Percentiles rank a stretch among this genome's conserved stretches.
phyloP scores from a whole-genome alignment of 129 eudicot species.

The Ambrosia trifida region DNA sequence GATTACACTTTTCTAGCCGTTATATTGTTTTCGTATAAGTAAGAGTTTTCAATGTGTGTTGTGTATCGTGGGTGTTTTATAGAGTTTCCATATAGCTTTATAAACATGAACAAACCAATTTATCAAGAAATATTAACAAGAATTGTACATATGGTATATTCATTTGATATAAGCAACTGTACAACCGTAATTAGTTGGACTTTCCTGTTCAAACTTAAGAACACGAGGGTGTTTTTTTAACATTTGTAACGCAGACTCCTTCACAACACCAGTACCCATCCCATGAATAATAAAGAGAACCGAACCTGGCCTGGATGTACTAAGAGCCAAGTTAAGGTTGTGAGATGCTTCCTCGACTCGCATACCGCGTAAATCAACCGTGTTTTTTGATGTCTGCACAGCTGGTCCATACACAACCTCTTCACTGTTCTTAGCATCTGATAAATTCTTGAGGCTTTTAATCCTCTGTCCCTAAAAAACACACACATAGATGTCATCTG shows the following conservation, averaged over 20 bases:
- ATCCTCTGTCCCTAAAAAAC: slow-evolving; percentile 45
- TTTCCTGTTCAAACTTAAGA: slow-evolving; percentile 84
- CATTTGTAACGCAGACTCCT: slow-evolving; percentile 56
- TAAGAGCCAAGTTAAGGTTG: slow-evolving; percentile 59
- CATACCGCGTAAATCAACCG: slow-evolving; percentile 81
- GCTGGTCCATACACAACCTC: slow-evolving; percentile 54
- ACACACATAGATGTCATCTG: neutral
- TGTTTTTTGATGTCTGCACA: slow-evolving; percentile 76
- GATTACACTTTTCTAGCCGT: slow-evolving; percentile 8
- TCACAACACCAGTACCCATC: slow-evolving; percentile 82
- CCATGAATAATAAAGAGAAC: slow-evolving; percentile 83
- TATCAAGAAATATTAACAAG: neutral
- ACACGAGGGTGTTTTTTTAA: slow-evolving; percentile 70
- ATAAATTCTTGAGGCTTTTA: slow-evolving; percentile 39
- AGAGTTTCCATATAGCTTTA: slow-evolving; percentile 10
- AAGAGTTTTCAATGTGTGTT: neutral
- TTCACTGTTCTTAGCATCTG: slow-evolving; percentile 32
- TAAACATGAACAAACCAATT: neutral
- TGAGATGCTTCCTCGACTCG: slow-evolving; percentile 78
- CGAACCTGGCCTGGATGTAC: slow-evolving; percentile 54
- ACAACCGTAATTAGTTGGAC: slow-evolving; percentile 88
- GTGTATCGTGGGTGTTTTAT: slow-evolving; percentile 10
- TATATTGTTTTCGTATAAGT: slow-evolving; percentile 13
- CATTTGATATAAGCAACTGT: slow-evolving; percentile 81
- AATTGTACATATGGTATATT: slow-evolving; percentile 23